Base-by-base conservation (phyloP, 129 eudicot species). In the Tanacetum coccineum region DNA sequence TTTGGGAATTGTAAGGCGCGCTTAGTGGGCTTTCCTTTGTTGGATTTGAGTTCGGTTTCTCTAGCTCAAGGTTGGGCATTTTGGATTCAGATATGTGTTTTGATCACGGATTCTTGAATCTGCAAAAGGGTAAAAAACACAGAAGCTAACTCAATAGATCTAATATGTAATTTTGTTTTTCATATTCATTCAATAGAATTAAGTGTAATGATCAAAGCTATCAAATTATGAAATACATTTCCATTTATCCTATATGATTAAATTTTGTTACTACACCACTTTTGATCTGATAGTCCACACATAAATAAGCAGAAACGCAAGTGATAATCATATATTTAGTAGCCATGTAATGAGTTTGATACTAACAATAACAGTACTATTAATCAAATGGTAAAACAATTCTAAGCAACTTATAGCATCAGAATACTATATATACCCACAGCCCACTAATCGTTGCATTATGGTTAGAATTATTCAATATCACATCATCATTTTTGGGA, bases 1-100 rank as follows among this genome's bases (percentile, higher is more conserved):
- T 81, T 59, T 64, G 69, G 4, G 62, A 25, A 11, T 21, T 13
- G 18, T 57, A 13, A 19, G 84, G 84, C 10, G 59, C 69, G 72
- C 78, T 69, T 21, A 62, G 78, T 12, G 70, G 60, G 47, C 21
- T 71, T 42, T 64, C 56, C 2, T 17, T 63, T 30, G 48, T 64
- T 14, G 64, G 22, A 48, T 30, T 19, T 52, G 70, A 49, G 28
- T 68, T 70, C n/a, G 64, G 51, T 60, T 68, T 75, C 7, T 60
- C 67, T n/a, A 59, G 61, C 28, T 47, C 66, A 45, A 60, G 55
- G 44, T 60, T 26, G 32, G 64, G 55, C 74, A 61, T 68, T 11
- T 67, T 68, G 5, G 46, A 7, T 67, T 67, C n/a, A 9, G 18
- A 54, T 25, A 9, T 4, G 60, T 13, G 46, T 58, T 48, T 47